These are phyloP conservation scores for Exidia glandulosa DNA, from an alignment of 768 basidiomycete genomes.

Conservation along the genomic window DNA sequence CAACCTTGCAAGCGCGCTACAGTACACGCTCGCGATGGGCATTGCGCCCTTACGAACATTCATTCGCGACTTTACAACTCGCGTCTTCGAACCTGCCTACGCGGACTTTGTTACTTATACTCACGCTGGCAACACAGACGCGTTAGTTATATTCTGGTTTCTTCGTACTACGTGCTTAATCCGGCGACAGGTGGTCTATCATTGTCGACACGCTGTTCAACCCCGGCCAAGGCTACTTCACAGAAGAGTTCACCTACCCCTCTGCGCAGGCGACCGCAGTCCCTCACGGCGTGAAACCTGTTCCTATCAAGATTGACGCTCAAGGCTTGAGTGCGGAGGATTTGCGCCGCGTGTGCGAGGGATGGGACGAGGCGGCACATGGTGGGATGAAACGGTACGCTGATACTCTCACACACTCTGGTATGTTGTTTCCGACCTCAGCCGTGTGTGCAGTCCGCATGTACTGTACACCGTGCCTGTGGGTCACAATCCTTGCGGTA, in stretches of 20 bases:
- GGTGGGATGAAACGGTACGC: conserved; percentile 48
- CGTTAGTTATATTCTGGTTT: conserved; percentile 17
- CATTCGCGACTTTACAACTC: conserved; percentile 43
- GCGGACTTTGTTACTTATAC: conserved; percentile 45
- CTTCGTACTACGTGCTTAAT: neutral
- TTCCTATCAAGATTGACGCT: conserved; percentile 57
- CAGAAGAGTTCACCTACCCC: conserved; percentile 70
- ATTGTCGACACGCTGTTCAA: conserved; percentile 51
- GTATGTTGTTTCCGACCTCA: too few species aligned
- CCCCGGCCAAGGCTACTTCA: conserved; percentile 46
- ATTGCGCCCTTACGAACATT: conserved; percentile 45
- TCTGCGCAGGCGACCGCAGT: conserved; percentile 31
- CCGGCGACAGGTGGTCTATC: conserved; percentile 49
- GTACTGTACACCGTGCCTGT: conserved; percentile 67
- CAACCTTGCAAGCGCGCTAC: conserved; percentile 54
- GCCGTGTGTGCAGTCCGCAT: too few species aligned
- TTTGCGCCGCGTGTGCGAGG: conserved; percentile 46
- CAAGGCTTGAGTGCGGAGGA: conserved; percentile 56
- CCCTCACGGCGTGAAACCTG: conserved; percentile 32
- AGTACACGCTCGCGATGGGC: conserved; percentile 52
- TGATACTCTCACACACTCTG: too few species aligned
- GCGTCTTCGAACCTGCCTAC: conserved; percentile 43
- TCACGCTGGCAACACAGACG: conserved; percentile 65
- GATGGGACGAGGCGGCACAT: conserved; percentile 54
- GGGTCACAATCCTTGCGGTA: conserved; percentile 82